phyloP scores from a whole-genome alignment of 495 filamentous ascomycete genomes.

The Penicillium psychrofluorescens region DNA sequence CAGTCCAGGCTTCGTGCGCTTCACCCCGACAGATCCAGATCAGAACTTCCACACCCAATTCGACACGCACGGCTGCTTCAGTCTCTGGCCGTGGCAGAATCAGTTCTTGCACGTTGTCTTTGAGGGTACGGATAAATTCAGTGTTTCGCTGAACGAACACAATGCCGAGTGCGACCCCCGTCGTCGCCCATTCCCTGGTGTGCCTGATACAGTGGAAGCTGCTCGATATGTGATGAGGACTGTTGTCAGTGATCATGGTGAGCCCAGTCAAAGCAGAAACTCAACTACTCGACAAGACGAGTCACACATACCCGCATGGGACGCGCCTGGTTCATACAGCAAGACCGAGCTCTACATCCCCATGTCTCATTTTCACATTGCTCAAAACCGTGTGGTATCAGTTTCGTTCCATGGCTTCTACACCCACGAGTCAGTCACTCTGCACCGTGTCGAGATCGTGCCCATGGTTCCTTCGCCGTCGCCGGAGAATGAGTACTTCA shows the following conservation, averaged over 20 bases:
- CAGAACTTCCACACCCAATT: slow-evolving; percentile 64
- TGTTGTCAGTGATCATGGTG: not conserved
- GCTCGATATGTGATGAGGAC: slow-evolving; percentile 45
- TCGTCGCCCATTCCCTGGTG: slow-evolving; percentile 61
- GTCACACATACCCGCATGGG: not conserved
- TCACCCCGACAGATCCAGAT: slow-evolving; percentile 61
- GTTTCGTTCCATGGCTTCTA: slow-evolving; percentile 67
- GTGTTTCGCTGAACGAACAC: slow-evolving; percentile 64
- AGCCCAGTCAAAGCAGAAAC: not conserved
- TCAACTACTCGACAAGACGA: no score
- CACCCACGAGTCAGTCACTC: slow-evolving; percentile 38
- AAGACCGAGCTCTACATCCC: slow-evolving; percentile 63
- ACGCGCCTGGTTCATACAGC: slow-evolving; percentile 4
- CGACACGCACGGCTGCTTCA: slow-evolving; percentile 45
- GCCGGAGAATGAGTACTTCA: slow-evolving; percentile 23
- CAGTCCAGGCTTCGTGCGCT: slow-evolving; percentile 42
- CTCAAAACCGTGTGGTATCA: slow-evolving; percentile 52
- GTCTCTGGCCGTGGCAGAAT: slow-evolving; percentile 44
- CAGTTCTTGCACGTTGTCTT: slow-evolving; percentile 68
- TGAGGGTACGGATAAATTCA: slow-evolving; percentile 59
- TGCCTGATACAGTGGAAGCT: slow-evolving; percentile 67
- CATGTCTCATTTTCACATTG: slow-evolving; percentile 63
- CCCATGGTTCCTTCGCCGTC: slow-evolving; percentile 35
- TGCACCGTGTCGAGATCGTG: slow-evolving; percentile 62
- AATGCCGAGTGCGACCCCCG: slow-evolving; percentile 54